Conservation (phyloP, 176 grass and related monocot genomes). For the Oryza glaberrima region DNA sequence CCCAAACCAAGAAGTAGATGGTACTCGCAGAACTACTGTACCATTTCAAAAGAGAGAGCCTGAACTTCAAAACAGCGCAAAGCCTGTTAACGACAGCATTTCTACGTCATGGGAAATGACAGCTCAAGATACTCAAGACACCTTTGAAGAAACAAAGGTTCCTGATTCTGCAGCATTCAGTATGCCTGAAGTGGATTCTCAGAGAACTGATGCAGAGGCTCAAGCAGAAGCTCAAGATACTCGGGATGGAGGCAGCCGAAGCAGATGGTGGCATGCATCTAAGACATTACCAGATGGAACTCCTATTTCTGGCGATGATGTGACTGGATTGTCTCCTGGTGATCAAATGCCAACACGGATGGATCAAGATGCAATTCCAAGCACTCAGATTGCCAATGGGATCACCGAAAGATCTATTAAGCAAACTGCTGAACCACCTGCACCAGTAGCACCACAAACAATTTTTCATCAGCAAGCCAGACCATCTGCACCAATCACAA, state of each 20-base stretch:
- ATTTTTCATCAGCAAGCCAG: conserved; percentile 25
- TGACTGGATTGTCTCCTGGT: conserved; percentile 15
- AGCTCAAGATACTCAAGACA: conserved; percentile 23
- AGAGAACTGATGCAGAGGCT: neutral
- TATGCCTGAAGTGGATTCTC: too few species aligned
- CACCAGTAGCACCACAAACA: conserved; percentile 20
- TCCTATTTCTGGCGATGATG: conserved; percentile 19
- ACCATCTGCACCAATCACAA: conserved; percentile 23
- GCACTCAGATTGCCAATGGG: conserved; percentile 21
- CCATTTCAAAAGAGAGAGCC: conserved; percentile 33
- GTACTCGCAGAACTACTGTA: conserved; percentile 8
- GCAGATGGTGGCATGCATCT: conserved; percentile 12
- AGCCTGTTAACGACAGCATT: conserved; percentile 26
- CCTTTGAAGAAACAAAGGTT: conserved; percentile 34
- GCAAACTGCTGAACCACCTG: conserved; percentile 25
- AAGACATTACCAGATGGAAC: conserved; percentile 19
- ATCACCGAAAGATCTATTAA: conserved; percentile 20
- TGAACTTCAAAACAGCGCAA: conserved; percentile 23
- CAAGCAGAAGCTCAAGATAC: conserved; percentile 34
- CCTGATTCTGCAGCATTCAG: conserved; percentile 31
- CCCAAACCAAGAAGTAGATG: conserved; percentile 21
- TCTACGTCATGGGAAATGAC: neutral
- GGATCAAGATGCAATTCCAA: conserved; percentile 22
- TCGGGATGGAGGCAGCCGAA: too few species aligned
- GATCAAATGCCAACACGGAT: conserved; percentile 28